Percentiles rank a stretch among this genome's conserved stretches.
These are phyloP conservation scores for Cryptosporidium parvum DNA, from an alignment of 169 alveolate species.

Conservation along the genomic window DNA sequence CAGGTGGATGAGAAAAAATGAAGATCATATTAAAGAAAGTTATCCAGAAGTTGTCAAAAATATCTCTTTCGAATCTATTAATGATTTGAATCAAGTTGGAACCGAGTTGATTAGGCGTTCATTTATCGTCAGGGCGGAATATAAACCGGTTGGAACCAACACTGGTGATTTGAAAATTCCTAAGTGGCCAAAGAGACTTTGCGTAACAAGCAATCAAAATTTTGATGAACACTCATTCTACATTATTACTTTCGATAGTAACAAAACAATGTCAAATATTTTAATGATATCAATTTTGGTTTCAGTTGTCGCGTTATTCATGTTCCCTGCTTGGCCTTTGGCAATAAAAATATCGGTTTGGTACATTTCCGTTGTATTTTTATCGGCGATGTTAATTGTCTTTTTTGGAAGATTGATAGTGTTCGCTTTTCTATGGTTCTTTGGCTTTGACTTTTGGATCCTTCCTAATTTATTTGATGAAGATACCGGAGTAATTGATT, in stretches of 20 bases:
- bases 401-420: conserved; percentile 82
- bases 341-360: conserved; percentile 86
- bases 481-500: conserved; percentile 89
- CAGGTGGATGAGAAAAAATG: conserved; percentile 81
- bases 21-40: conserved; percentile 75
- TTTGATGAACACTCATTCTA: conserved; percentile 87
- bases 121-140: conserved; percentile 56
- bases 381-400: conserved; percentile 82
- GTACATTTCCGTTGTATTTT: conserved; percentile 86
- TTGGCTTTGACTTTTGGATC: conserved; percentile 88
- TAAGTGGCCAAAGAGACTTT: conserved; percentile 88
- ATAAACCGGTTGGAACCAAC: conserved; percentile 69
- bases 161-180: conserved; percentile 80
- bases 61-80: conserved; percentile 29
- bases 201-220: conserved; percentile 84
- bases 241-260: conserved; percentile 86
- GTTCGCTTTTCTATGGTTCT: conserved; percentile 85
- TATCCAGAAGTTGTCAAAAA: conserved; percentile 54
- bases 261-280: conserved; percentile 82
- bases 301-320: conserved; percentile 81
- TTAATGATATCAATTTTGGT: conserved; percentile 84
- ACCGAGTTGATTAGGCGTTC: conserved; percentile 51
- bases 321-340: conserved; percentile 91
- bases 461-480: conserved; percentile 89
- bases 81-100: conserved; percentile 49